phyloP scores from a whole-genome alignment of 345 rosid species.

The Heritiera littoralis region DNA sequence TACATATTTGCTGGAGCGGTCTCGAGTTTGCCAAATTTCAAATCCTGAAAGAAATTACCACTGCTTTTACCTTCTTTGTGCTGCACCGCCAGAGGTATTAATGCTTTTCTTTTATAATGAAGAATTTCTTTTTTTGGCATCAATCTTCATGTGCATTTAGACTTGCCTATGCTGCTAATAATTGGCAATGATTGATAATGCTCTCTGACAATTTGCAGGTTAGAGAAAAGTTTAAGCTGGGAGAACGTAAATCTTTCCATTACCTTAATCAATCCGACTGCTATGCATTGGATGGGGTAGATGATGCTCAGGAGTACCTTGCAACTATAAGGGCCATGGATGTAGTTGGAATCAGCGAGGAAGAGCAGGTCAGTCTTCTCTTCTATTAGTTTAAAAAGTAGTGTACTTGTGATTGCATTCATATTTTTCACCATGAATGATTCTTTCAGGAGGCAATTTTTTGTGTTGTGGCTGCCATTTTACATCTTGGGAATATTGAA shows the following conservation, averaged over 20 bases:
- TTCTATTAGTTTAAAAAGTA: slow-evolving; percentile 22
- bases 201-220: slow-evolving; percentile 48
- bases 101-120: slow-evolving; percentile 18
- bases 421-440: slow-evolving; percentile 25
- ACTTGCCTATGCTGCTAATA: slow-evolving; percentile 8
- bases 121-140: slow-evolving; percentile 18
- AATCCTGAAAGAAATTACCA: slow-evolving; percentile 99
- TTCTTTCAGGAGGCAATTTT: slow-evolving; percentile 83
- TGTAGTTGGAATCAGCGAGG: slow-evolving; percentile 95
- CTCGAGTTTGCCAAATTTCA: slow-evolving; percentile 99
- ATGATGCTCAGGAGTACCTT: slow-evolving; percentile 86
- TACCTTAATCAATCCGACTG: slow-evolving; percentile 92
- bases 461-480: slow-evolving; percentile 92
- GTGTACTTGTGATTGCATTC: slow-evolving; percentile 18
- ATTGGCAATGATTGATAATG: slow-evolving; percentile 20
- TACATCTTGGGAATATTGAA: slow-evolving; percentile 93
- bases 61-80: slow-evolving; percentile 95
- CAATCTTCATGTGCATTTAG: slow-evolving; percentile 14
- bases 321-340: slow-evolving; percentile 99
- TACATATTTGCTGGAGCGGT: slow-evolving; percentile 94
- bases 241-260: slow-evolving; percentile 67
- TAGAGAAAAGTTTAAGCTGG: slow-evolving; percentile 79
- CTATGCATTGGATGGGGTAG: slow-evolving; percentile 77
- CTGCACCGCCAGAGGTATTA: slow-evolving; percentile 93
- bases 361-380: slow-evolving; percentile 75